Percentiles rank a stretch among this genome's conserved stretches.
Conservation (phyloP, 2,329 filamentous ascomycete species). For the Emergomyces orientalis region DNA sequence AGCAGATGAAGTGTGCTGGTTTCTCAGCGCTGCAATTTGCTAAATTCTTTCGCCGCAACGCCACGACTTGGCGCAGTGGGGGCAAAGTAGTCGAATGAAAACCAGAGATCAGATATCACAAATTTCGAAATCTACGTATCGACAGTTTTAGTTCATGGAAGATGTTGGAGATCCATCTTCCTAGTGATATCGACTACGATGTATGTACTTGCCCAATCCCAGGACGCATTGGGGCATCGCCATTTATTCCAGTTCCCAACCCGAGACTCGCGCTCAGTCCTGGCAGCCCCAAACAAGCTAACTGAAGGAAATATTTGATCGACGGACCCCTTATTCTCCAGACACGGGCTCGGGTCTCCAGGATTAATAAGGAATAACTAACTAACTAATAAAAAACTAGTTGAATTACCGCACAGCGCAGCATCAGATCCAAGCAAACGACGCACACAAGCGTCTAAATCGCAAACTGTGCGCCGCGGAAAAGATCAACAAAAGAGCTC, state of each 20-base stretch:
- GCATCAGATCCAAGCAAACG: background rate
- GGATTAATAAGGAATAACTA: background rate
- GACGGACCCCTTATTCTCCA: background rate
- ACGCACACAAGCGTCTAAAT: background rate
- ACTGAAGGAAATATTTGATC: background rate
- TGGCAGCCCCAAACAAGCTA: background rate
- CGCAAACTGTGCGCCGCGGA: background rate
- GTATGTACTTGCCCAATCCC: background rate
- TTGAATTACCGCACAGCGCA: background rate
- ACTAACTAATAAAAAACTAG: background rate
- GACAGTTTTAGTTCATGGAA: background rate
- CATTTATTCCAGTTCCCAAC: background rate
- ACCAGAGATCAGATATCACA: background rate
- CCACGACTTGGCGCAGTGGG: background rate
- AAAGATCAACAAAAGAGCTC: background rate
- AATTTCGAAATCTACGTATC: background rate
- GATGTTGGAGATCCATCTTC: background rate
- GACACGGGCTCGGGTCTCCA: background rate
- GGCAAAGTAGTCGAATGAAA: background rate
- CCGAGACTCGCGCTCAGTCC: background rate
- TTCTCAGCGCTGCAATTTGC: background rate
- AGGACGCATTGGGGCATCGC: background rate
- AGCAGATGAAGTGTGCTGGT: background rate
- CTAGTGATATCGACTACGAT: no score
- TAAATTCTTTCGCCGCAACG: background rate